Conservation (phyloP, 208 protist genomes). For the Acanthamoeba culbertsoni region DNA sequence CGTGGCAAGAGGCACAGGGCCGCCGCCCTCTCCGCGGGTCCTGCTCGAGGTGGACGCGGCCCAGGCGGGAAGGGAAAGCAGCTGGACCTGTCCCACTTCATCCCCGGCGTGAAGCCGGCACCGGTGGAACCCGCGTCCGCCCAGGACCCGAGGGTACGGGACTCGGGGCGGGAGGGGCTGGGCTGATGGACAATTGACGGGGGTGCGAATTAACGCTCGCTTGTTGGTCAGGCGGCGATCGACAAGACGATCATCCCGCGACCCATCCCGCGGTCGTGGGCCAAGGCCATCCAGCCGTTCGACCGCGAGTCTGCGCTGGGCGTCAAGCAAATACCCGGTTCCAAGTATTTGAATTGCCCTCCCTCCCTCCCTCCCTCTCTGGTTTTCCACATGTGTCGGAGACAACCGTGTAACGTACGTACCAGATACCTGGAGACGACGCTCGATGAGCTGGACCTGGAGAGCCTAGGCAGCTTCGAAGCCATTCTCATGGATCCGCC, state of each 20-base stretch:
- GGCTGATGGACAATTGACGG: no score
- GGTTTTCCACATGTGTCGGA: not conserved
- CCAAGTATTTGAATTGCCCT: not conserved
- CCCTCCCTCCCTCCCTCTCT: no score
- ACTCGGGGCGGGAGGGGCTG: not conserved
- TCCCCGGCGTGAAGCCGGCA: not conserved
- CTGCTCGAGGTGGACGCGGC: not conserved
- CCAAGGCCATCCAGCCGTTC: conserved; percentile 27
- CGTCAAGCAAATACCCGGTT: not conserved
- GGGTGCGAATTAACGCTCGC: no score
- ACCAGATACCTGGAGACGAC: not conserved
- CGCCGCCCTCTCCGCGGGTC: not conserved
- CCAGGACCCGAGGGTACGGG: not conserved
- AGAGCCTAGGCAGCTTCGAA: conserved; percentile 53
- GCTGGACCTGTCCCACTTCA: conserved; percentile 23
- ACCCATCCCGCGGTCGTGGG: conserved; percentile 4
- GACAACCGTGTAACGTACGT: not conserved
- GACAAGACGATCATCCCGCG: conserved; percentile 22
- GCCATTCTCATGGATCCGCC: conserved; percentile 73
- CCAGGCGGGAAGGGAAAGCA: not conserved
- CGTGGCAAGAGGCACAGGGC: not conserved
- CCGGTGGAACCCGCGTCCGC: not conserved
- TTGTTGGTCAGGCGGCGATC: not conserved
- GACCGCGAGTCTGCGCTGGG: not conserved
- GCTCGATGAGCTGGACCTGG: not conserved